Evolutionary conservation across 148 eudicot genomes (phyloP).

Genomic region (Cornus suecica): DNA sequence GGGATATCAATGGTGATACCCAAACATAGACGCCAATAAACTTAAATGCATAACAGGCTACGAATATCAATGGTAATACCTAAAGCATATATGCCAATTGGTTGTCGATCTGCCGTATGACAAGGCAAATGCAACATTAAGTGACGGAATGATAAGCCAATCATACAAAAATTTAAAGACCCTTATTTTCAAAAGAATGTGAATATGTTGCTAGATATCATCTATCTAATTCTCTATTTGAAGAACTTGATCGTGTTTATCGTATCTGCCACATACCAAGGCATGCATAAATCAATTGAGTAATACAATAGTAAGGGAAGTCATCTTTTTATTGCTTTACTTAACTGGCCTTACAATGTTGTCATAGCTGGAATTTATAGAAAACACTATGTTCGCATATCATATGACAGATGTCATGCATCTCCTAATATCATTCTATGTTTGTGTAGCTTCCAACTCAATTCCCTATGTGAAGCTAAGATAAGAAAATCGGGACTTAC

Average conservation of each 20-base stretch:
- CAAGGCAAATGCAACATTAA: not conserved
- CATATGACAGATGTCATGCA: not conserved
- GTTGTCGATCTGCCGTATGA: not conserved
- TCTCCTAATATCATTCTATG: not conserved
- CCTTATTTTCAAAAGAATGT: too few relatives aligned
- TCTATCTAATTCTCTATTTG: too few relatives aligned
- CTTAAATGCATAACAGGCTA: not conserved
- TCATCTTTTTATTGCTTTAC: not conserved
- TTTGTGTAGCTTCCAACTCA: not conserved
- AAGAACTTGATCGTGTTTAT: too few relatives aligned
- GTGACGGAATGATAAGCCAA: too few relatives aligned
- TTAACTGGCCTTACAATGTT: too few relatives aligned
- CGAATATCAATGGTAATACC: not conserved
- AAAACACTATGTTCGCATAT: not conserved
- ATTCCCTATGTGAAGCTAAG: not conserved
- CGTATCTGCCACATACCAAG: too few relatives aligned
- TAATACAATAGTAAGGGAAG: not conserved
- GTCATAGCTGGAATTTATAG: not conserved
- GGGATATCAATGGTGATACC: not conserved
- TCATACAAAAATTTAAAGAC: too few relatives aligned
- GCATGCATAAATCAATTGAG: not conserved
- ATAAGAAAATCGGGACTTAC: slow-evolving; percentile 41
- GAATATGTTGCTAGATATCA: too few relatives aligned
- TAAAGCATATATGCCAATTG: slow-evolving; percentile 7
- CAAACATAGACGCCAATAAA: slow-evolving; percentile 7